Conservation (phyloP, 1,284 basidiomycete species). For the Trichosporon asahii region DNA sequence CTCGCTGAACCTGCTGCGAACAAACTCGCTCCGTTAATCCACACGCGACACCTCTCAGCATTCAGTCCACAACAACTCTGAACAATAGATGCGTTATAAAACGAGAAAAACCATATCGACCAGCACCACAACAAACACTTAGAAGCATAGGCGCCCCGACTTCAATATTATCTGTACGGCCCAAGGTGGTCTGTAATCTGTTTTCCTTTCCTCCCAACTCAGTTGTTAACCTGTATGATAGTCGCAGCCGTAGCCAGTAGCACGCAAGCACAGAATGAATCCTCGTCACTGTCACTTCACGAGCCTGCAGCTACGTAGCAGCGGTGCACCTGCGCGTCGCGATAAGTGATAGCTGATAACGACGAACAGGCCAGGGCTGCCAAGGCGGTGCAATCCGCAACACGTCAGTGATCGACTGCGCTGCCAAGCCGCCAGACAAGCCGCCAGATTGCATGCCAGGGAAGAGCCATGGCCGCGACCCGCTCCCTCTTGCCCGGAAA, state of each 20-base stretch:
- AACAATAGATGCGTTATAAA: neutral
- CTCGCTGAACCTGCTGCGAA: neutral
- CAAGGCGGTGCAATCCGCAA: no score
- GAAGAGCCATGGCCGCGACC: no score
- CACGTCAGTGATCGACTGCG: no score
- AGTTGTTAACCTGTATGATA: neutral
- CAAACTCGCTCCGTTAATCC: slow-evolving; percentile 1
- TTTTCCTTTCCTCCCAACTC: neutral
- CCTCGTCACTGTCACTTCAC: neutral
- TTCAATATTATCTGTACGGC: neutral
- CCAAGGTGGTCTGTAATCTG: neutral
- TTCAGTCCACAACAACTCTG: neutral
- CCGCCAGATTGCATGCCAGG: no score
- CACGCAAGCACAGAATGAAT: neutral
- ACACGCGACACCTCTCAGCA: neutral
- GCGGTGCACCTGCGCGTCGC: neutral
- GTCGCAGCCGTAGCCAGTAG: neutral
- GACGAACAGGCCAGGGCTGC: no score
- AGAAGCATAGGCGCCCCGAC: neutral
- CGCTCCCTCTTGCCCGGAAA: no score
- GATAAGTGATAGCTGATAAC: neutral
- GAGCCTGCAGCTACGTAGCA: no score
- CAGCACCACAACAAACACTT: neutral
- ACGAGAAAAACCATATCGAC: neutral
- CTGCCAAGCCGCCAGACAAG: no score